Conservation (phyloP, 148 eudicot genomes). For the Cornus kousa region DNA sequence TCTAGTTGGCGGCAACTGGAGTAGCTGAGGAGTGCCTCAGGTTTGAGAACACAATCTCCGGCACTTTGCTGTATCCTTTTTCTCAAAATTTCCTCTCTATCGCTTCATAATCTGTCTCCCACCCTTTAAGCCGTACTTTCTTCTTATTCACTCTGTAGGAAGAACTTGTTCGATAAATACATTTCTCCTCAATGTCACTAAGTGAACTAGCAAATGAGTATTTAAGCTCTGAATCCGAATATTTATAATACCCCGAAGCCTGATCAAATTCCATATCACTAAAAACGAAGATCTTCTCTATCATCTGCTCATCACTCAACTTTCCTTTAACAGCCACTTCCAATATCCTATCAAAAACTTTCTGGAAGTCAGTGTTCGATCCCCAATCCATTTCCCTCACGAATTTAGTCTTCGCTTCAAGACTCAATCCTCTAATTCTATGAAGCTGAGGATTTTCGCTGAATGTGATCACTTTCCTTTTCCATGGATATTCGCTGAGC, state of each 20-base stretch:
- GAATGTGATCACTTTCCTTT: slow-evolving; percentile 31
- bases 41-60: slow-evolving; percentile 41
- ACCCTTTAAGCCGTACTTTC: neutral
- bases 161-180: too few species aligned
- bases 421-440: slow-evolving; percentile 13
- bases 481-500: neutral
- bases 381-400: slow-evolving; percentile 30
- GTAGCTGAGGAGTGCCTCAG: slow-evolving; percentile 25
- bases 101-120: slow-evolving; percentile 35
- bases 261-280: slow-evolving; percentile 49
- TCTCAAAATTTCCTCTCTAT: slow-evolving; percentile 28
- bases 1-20: slow-evolving; percentile 19
- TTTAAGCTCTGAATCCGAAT: too few species aligned
- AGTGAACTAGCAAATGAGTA: too few species aligned
- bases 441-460: slow-evolving; percentile 29
- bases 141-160: too few species aligned
- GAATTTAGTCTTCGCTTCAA: slow-evolving; percentile 23
- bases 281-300: slow-evolving; percentile 46
- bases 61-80: slow-evolving; percentile 22
- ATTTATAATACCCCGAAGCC: slow-evolving; percentile 12
- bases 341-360: slow-evolving; percentile 40
- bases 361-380: slow-evolving; percentile 30
- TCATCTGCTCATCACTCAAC: slow-evolving; percentile 34
- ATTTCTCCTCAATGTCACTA: too few species aligned
- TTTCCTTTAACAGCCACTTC: slow-evolving; percentile 26